These are phyloP conservation scores for Fomitopsis betulina DNA, from an alignment of 1,284 basidiomycete genomes.

Conservation along the genomic window DNA sequence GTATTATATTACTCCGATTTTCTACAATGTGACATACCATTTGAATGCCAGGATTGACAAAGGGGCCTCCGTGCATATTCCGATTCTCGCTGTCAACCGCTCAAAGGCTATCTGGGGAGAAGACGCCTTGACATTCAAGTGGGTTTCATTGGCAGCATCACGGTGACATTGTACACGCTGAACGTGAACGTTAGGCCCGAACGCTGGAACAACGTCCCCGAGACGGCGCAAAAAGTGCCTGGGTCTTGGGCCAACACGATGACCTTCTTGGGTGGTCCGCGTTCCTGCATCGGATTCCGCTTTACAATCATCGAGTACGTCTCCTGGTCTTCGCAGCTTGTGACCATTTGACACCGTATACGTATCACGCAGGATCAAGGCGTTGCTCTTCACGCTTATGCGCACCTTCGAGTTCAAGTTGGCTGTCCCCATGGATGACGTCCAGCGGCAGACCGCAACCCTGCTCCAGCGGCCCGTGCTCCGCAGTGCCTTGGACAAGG, in stretches of 20 bases:
- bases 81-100: conserved; percentile 44
- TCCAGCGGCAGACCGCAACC: conserved; percentile 10
- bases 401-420: conserved; percentile 54
- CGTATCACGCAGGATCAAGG: conserved; percentile 38
- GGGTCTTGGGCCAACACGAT: conserved; percentile 36
- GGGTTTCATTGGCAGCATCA: conserved; percentile 34
- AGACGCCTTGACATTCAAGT: conserved; percentile 50
- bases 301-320: background rate
- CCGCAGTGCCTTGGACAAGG: conserved; percentile 10
- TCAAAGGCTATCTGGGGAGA: conserved; percentile 49
- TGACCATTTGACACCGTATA: no score
- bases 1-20: background rate
- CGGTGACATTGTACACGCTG: conserved; percentile 5
- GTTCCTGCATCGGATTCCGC: conserved; percentile 33
- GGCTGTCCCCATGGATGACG: conserved; percentile 32
- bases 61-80: conserved; percentile 43
- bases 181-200: conserved; percentile 38
- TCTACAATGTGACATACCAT: background rate
- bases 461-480: conserved; percentile 18
- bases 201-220: conserved; percentile 48
- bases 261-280: conserved; percentile 55
- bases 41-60: conserved; percentile 30
- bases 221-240: conserved; percentile 41
- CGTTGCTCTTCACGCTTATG: conserved; percentile 52
- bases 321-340: background rate